These are phyloP conservation scores for Globisporangium emineosum DNA, from an alignment of 352 stramenopile genomes.

Conservation along the genomic window DNA sequence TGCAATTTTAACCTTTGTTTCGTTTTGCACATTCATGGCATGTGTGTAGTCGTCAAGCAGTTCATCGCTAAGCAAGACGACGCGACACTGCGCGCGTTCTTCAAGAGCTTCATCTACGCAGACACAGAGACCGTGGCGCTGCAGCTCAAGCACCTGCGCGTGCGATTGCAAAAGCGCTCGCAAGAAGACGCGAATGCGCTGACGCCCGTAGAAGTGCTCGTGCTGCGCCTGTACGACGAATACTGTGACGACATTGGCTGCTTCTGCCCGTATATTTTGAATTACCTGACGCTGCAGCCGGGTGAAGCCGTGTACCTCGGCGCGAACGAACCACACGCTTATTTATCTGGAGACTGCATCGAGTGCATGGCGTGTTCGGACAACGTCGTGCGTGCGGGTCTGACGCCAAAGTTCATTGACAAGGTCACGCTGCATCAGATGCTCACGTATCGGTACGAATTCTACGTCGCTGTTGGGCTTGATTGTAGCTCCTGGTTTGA, in stretches of 20 bases:
- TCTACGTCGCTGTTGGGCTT: neutral
- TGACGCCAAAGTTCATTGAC: conserved; percentile 99
- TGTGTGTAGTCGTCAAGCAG: conserved; percentile 27
- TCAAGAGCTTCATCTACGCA: conserved; percentile 78
- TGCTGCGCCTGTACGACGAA: conserved; percentile 91
- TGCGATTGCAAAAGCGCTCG: conserved; percentile 47
- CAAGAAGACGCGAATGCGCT: conserved; percentile 15
- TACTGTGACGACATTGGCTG: conserved; percentile 97
- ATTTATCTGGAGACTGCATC: conserved; percentile 94
- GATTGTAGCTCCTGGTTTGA: too few species aligned
- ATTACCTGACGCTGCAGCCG: conserved; percentile 94
- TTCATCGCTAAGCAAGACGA: conserved; percentile 39
- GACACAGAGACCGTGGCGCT: conserved; percentile 53
- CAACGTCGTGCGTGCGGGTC: conserved; percentile 98
- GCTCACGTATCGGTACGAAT: conserved; percentile 91
- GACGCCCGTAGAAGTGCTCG: conserved; percentile 62
- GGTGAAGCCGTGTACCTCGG: conserved; percentile 98
- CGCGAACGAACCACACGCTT: conserved; percentile 99
- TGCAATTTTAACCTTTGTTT: neutral
- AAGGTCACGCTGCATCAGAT: conserved; percentile 96
- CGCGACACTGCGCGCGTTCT: conserved; percentile 59
- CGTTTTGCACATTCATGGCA: conserved; percentile 3
- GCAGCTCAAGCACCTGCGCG: conserved; percentile 80
- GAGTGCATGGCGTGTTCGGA: conserved; percentile 99
- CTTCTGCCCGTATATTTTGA: conserved; percentile 98